These are phyloP conservation scores for Naganishia sp. DNA, from an alignment of 1,284 basidiomycete genomes.

Conservation along the genomic window DNA sequence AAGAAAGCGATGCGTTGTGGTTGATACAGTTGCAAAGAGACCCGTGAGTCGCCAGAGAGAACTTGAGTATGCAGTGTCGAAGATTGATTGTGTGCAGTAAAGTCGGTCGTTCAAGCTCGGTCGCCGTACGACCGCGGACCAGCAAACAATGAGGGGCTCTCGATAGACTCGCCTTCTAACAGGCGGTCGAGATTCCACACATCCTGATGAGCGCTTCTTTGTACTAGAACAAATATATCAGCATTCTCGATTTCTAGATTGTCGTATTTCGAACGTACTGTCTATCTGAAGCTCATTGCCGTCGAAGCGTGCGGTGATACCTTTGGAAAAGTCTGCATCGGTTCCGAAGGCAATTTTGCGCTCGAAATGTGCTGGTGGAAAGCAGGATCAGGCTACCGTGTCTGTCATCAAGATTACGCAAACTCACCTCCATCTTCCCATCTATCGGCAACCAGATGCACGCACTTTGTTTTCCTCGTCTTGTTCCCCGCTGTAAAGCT, in stretches of 20 bases:
- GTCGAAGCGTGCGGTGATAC: slow-evolving; percentile 33
- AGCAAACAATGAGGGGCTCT: neutral
- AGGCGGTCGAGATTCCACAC: slow-evolving; percentile 11
- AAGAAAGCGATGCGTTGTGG: neutral
- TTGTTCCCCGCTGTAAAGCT: slow-evolving; percentile 6
- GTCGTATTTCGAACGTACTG: slow-evolving; percentile 12
- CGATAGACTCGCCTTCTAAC: neutral
- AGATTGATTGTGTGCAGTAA: neutral
- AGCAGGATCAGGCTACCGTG: no score
- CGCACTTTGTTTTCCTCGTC: slow-evolving; percentile 23
- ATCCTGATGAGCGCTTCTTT: neutral
- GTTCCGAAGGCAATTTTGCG: slow-evolving; percentile 32
- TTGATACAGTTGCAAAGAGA: neutral
- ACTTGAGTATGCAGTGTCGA: no score
- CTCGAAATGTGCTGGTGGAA: slow-evolving; percentile 31
- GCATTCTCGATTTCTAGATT: neutral
- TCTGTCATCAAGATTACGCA: neutral
- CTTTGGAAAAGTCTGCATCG: slow-evolving; percentile 34
- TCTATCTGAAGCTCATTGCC: slow-evolving; percentile 30
- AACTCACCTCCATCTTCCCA: slow-evolving; percentile 33
- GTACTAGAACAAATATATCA: neutral
- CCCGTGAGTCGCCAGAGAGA: no score
- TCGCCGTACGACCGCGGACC: neutral
- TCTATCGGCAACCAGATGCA: slow-evolving; percentile 34
- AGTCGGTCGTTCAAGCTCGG: neutral